Evolutionary conservation across 2,329 filamentous ascomycete species (phyloP).

Genomic region (Ascochyta clinopodiicola): DNA sequence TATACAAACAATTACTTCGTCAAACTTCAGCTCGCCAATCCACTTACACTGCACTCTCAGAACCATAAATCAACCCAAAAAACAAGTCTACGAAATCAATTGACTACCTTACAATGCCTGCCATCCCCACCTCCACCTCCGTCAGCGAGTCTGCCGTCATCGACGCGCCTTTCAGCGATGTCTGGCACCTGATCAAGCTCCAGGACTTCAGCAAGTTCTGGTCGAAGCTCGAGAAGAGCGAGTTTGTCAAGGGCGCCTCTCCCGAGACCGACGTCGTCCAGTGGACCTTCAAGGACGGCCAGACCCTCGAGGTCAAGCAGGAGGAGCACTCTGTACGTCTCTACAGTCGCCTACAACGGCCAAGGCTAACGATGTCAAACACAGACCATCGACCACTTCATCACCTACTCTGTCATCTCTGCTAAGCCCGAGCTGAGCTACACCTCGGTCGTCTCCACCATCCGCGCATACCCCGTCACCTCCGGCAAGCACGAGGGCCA

Average conservation of each 20-base stretch:
- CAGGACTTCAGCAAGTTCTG: conserved; percentile 73
- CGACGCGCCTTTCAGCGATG: conserved; percentile 67
- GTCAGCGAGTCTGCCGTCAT: conserved; percentile 73
- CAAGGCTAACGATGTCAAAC: neutral
- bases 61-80: neutral
- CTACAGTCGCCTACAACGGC: neutral
- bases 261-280: conserved; percentile 71
- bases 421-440: conserved; percentile 70
- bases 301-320: conserved; percentile 73
- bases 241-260: conserved; percentile 67
- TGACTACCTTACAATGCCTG: conserved; percentile 12
- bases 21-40: conserved; percentile 22
- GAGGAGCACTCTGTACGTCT: conserved; percentile 72
- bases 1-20: conserved; percentile 23
- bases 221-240: conserved; percentile 66
- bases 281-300: conserved; percentile 75
- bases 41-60: conserved; percentile 1
- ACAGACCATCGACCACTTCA: conserved; percentile 74
- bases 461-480: conserved; percentile 71
- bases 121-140: conserved; percentile 70
- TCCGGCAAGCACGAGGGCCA: conserved; percentile 68
- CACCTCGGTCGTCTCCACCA: conserved; percentile 70
- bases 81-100: conserved; percentile 8
- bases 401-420: conserved; percentile 75
- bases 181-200: conserved; percentile 79